Evolutionary conservation across 2,329 filamentous ascomycete species (phyloP), one percentile per base, ranked within the genome.

Genomic region (Pseudocercospora crystallina): DNA sequence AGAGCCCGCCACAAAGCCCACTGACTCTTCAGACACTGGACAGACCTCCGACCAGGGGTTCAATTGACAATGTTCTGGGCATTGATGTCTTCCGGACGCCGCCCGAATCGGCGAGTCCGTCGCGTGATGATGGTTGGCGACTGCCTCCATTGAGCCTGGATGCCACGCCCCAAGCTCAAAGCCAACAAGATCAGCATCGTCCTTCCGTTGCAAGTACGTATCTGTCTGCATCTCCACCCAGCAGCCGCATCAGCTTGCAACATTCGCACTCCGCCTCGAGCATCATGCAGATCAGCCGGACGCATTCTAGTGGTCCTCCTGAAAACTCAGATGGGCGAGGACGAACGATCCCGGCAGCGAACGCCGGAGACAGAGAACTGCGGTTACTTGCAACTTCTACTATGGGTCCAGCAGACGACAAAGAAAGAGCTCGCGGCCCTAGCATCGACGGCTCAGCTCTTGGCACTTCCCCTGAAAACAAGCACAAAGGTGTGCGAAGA

Each of bases 401-500:
- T 1, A 54, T 54, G 51, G 39, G 37, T 10, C 50, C 48, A 3
- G 53, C 50, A 30, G 26, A 26, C 29, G 34, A 36, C 37, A 30
- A 14, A 12, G 36, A 30, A 10, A 29, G 14, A 31, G 45, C 26
- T 14, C 45, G 45, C 20, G 33, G 46, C 13, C 43, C 51, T 13
- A 56, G 52, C 43, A 38, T 62, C 29, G 62, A 64, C 29, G 58
- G 56, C 17, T 46, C 58, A 7, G 17, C 47, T 11, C 30, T 36
- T 8, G 43, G 58, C 9, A 62, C 60, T 26, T 58, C 58, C n/a
- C 58, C 62, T 48, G 43, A 65, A 59, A 45, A 40, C 26, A 62
- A 63, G 42, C 61, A 61, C 49, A 66, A 62, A 49, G 90, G 86
- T 66, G 84, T 91, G 43, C 85, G 92, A 17, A 85, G 90, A 55